phyloP scores from a whole-genome alignment of 208 protist species.

The Trypanosomatidae sp. region DNA sequence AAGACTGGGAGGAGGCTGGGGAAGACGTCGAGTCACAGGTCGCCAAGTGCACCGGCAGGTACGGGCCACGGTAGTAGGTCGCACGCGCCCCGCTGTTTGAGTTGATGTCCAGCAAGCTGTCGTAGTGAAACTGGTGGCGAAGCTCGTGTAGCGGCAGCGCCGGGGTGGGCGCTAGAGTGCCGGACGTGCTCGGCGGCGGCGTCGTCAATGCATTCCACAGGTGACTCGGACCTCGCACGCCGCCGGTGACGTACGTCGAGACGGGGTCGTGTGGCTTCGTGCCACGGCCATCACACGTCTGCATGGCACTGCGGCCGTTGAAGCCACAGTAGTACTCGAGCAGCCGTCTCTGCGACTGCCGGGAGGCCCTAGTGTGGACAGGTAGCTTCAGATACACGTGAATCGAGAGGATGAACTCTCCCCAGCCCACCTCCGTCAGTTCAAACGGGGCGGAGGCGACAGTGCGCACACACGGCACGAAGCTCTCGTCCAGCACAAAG shows the following conservation, averaged over 20 bases:
- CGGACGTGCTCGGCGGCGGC: constrained; percentile 19
- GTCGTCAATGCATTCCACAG: constrained; percentile 21
- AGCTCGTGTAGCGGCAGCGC: constrained; percentile 17
- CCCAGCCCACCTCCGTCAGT: constrained; percentile 84
- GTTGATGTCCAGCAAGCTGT: constrained; percentile 45
- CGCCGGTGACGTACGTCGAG: constrained; percentile 21
- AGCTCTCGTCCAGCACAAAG: constrained; percentile 80
- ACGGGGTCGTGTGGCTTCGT: constrained; percentile 28
- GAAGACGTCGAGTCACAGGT: constrained; percentile 12
- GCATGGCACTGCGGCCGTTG: constrained; percentile 23
- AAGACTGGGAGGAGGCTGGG: not conserved
- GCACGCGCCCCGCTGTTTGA: constrained; percentile 35
- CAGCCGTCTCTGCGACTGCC: constrained; percentile 13
- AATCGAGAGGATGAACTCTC: constrained; percentile 86
- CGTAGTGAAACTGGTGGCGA: constrained; percentile 23
- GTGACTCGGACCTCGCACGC: constrained; percentile 13
- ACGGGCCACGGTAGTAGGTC: constrained; percentile 47
- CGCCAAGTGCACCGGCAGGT: constrained; percentile 34
- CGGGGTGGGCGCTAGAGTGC: constrained; percentile 15
- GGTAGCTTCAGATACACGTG: constrained; percentile 61
- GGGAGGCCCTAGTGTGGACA: constrained; percentile 16
- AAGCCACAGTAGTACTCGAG: constrained; percentile 33
- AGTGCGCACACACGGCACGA: constrained; percentile 62
- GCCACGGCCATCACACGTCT: constrained; percentile 27
- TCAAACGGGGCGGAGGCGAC: constrained; percentile 76